A percentile compares a stretch with the other conserved stretches of the same genome.
These are phyloP conservation scores for Osmanthus fragrans DNA, from an alignment of 257 asterid genomes.

Conservation along the genomic window DNA sequence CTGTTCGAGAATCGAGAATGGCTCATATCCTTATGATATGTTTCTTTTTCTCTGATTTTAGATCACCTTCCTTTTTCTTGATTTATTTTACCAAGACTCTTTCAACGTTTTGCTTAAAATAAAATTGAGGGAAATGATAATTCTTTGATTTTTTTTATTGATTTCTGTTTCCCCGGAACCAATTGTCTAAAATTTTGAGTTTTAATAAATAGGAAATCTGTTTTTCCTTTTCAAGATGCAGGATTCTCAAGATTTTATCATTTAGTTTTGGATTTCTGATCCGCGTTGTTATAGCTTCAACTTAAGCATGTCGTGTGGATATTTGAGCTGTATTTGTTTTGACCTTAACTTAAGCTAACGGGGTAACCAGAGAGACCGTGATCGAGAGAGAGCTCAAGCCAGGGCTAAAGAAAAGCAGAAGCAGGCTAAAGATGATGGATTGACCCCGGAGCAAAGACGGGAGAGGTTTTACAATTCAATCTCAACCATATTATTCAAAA, in stretches of 20 bases:
- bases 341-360: slow-evolving; percentile 61
- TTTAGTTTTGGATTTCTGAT: background rate
- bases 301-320: background rate
- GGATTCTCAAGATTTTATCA: background rate
- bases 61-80: background rate
- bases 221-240: background rate
- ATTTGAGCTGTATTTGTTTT: slow-evolving; percentile 18
- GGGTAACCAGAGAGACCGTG: slow-evolving; percentile 82
- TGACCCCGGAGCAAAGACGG: slow-evolving; percentile 85
- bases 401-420: slow-evolving; percentile 49
- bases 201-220: background rate
- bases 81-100: background rate
- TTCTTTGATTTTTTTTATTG: background rate
- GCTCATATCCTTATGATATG: slow-evolving; percentile 79
- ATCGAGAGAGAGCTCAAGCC: slow-evolving; percentile 87
- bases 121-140: background rate
- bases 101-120: background rate
- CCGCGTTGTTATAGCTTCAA: background rate
- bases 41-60: slow-evolving; percentile 47
- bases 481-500: background rate
- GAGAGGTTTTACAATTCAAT: slow-evolving; percentile 43
- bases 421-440: slow-evolving; percentile 56
- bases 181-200: background rate
- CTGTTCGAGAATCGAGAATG: slow-evolving; percentile 62
- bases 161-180: background rate